phyloP scores from a whole-genome alignment of 148 eudicot species.

The Beta vulgaris region DNA sequence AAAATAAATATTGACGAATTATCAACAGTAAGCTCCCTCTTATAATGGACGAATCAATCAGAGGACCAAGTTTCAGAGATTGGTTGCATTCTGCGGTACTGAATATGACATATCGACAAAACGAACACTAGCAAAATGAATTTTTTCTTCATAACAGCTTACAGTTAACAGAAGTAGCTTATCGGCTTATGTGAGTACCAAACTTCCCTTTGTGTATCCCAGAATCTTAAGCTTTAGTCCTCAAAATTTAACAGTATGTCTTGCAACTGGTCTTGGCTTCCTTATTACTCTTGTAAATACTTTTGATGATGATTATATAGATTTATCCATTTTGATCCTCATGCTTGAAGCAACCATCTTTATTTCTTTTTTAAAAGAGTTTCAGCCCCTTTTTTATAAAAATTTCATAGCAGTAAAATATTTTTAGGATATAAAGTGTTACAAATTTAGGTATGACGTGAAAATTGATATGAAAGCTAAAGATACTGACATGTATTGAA shows the following conservation, averaged over 20 bases:
- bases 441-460: not conserved
- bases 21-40: not conserved
- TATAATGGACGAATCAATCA: too few relatives aligned
- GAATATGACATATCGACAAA: not conserved
- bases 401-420: not conserved
- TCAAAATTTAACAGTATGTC: not conserved
- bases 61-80: not conserved
- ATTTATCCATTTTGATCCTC: not conserved
- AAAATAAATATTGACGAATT: too few relatives aligned
- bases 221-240: slow-evolving; percentile 10
- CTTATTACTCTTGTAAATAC: slow-evolving; percentile 11
- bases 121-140: not conserved
- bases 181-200: not conserved
- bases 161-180: not conserved
- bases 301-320: not conserved
- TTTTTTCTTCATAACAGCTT: not conserved
- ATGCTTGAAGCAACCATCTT: slow-evolving; percentile 17
- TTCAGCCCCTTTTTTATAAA: not conserved
- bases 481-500: slow-evolving; percentile 1
- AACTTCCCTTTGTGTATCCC: not conserved
- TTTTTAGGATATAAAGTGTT: not conserved
- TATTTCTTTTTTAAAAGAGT: not conserved
- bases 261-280: slow-evolving; percentile 10
- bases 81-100: not conserved
- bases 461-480: slow-evolving; percentile 17